phyloP scores from a whole-genome alignment of 495 filamentous ascomycete species.

The Hypoxylon trugodes region DNA sequence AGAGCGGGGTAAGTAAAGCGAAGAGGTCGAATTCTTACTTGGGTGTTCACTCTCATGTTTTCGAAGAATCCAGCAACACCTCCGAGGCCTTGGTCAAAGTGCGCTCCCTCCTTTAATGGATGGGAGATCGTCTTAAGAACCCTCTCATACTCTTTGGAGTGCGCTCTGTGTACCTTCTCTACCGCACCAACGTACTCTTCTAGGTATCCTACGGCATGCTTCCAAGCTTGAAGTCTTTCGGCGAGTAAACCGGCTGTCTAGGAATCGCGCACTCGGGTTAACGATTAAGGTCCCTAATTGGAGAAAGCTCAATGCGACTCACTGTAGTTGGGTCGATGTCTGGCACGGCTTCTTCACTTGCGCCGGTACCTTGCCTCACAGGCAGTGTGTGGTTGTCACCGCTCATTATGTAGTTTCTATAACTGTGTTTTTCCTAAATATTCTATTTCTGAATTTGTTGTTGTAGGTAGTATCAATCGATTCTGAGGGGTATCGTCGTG shows the following conservation, averaged over 20 bases:
- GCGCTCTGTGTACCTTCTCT: constrained; percentile 82
- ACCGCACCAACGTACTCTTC: constrained; percentile 86
- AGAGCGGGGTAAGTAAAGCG: background rate
- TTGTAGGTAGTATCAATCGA: background rate
- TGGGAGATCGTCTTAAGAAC: constrained; percentile 90
- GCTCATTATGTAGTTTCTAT: constrained; percentile 33
- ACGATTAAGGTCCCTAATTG: constrained; percentile 20
- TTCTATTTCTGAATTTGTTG: background rate
- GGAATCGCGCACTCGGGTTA: constrained; percentile 12
- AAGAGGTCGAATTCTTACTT: constrained; percentile 57
- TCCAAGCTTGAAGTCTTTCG: constrained; percentile 91
- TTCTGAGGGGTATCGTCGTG: background rate
- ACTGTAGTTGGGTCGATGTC: constrained; percentile 83
- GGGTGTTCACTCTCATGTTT: constrained; percentile 89
- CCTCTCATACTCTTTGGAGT: constrained; percentile 95
- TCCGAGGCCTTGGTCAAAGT: constrained; percentile 87
- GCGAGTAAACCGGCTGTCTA: constrained; percentile 79
- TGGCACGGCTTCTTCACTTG: constrained; percentile 71
- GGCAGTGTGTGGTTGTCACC: constrained; percentile 59
- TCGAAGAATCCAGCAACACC: constrained; percentile 91
- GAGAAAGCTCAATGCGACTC: constrained; percentile 38
- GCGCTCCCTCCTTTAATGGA: constrained; percentile 84
- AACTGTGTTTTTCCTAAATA: background rate
- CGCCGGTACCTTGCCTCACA: constrained; percentile 62
- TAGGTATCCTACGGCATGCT: constrained; percentile 88